Percentiles rank a stretch among this genome's conserved stretches.
These are phyloP conservation scores for Ophidiomyces ophidiicola DNA, from an alignment of 2,329 filamentous ascomycete species.

Conservation along the genomic window DNA sequence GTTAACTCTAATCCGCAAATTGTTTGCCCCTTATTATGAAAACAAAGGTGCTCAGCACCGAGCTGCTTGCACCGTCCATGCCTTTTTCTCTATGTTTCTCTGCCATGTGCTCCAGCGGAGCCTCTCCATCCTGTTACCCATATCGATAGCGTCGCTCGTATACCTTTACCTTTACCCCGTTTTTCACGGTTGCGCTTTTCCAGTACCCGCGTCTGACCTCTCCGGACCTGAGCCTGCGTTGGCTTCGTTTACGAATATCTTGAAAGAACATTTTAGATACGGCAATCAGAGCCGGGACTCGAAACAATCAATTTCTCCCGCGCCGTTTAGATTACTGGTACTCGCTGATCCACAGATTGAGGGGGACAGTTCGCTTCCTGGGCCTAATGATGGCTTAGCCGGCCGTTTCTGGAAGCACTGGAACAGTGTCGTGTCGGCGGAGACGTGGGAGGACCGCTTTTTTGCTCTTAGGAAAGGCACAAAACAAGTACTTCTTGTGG, in stretches of 20 bases:
- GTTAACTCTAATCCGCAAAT: too few relatives aligned
- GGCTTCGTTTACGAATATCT: slow-evolving; percentile 24
- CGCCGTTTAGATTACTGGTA: slow-evolving; percentile 75
- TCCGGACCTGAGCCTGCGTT: slow-evolving; percentile 6
- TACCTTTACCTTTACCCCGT: slow-evolving; percentile 84
- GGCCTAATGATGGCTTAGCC: slow-evolving; percentile 34
- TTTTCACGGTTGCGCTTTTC: slow-evolving; percentile 70
- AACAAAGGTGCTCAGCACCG: slow-evolving; percentile 2
- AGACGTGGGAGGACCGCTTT: slow-evolving; percentile 6
- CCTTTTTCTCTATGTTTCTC: slow-evolving; percentile 37
- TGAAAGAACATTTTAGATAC: slow-evolving; percentile 27
- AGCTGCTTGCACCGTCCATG: slow-evolving; percentile 18
- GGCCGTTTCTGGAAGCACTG: slow-evolving; percentile 33
- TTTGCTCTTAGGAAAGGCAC: slow-evolving; percentile 18
- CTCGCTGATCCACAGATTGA: slow-evolving; percentile 90
- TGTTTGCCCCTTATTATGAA: too few relatives aligned
- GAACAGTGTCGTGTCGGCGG: slow-evolving; percentile 17
- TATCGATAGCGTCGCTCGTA: slow-evolving; percentile 56
- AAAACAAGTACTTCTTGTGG: slow-evolving; percentile 44
- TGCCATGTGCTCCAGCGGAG: slow-evolving; percentile 36
- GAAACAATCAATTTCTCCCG: slow-evolving; percentile 25
- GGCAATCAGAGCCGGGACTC: slow-evolving; percentile 4
- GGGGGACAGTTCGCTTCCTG: slow-evolving; percentile 71
- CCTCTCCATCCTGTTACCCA: slow-evolving; percentile 44
- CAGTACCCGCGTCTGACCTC: slow-evolving; percentile 35